Evolutionary conservation across 176 grass and related monocot genomes (phyloP), one percentile per base, ranked within the genome.

Genomic region (Hordeum marinum): DNA sequence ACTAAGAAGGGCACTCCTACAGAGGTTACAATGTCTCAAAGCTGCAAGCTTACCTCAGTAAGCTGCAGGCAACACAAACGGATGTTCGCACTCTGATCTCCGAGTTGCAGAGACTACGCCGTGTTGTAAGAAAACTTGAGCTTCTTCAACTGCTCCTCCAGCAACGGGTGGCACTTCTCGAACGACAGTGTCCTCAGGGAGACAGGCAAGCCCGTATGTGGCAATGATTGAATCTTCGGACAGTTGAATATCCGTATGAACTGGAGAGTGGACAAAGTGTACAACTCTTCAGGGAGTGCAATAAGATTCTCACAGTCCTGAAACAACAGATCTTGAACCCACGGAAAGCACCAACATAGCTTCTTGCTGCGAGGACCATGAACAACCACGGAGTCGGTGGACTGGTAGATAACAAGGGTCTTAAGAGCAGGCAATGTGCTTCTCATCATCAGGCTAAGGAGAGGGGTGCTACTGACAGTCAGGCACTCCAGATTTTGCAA

Each of bases 251-350:
- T 65, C 46, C 57, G 35, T 13, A 88, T 0, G 31, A 80, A 80
- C 17, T 87, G 68, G 58, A 87, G 86, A 27, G 70, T 69, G 8
- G 63, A 54, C 54, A 88, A 35, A 37, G 37, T 83, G 50, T 25
- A 18, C 42, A 83, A 29, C 1, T 82, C 66, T 72, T 79, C 58
- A 62, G 85, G 86, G 21, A 88, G 59, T 76, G 79, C 39, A 40
- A 35, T 36, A 11, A 87, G 61, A 62, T 87, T 67, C 6, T n/a
- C 63, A 62, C 85, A 87, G 58, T 87, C 66, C 35, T 54, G 67
- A 74, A 87, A 23, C 14, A 73, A 11, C 27, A 82, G 14, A 27
- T 87, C 85, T 46, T 80, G 35, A 40, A 82, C 14, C 36, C n/a
- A 31, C 3, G 76, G 39, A 5, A 81, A 57, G 8, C 65, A 76